Conservation (phyloP, 306 rosid species). For the Cicer judaicum region DNA sequence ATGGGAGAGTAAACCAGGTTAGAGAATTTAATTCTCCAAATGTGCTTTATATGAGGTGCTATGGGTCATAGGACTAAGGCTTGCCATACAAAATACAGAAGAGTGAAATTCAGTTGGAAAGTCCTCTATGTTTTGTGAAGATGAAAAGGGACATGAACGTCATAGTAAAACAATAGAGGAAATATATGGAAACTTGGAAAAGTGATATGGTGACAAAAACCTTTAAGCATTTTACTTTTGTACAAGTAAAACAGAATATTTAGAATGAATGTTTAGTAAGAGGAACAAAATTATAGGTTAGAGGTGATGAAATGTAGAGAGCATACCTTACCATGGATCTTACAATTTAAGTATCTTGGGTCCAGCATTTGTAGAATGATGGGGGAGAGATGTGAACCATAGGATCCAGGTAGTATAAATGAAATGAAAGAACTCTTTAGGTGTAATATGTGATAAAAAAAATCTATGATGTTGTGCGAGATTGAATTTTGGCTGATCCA, state of each 20-base stretch:
- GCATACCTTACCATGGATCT: slow-evolving; percentile 7
- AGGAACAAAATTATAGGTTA: slow-evolving; percentile 12
- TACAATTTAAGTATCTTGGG: neutral
- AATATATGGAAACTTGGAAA: neutral
- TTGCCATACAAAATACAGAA: slow-evolving; percentile 24
- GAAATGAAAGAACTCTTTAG: slow-evolving; percentile 12
- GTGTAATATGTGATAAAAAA: slow-evolving; percentile 12
- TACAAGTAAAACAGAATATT: slow-evolving; percentile 7
- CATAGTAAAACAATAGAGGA: neutral
- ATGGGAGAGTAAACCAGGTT: slow-evolving; percentile 92
- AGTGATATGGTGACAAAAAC: neutral
- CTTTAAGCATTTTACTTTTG: slow-evolving; percentile 14
- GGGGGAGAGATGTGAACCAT: slow-evolving; percentile 3
- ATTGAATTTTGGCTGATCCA: slow-evolving; percentile 3
- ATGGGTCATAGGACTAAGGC: slow-evolving; percentile 17
- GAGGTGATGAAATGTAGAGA: neutral
- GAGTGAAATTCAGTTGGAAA: slow-evolving; percentile 14
- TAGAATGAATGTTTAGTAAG: slow-evolving; percentile 9
- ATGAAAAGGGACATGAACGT: slow-evolving; percentile 7
- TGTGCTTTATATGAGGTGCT: slow-evolving; percentile 33
- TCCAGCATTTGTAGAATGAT: neutral
- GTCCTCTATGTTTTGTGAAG: neutral
- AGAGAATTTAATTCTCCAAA: slow-evolving; percentile 41
- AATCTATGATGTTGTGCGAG: neutral
- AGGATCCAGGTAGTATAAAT: neutral